Base-by-base conservation (phyloP, 1,284 basidiomycete genomes). In the Chalciporus sp. region DNA sequence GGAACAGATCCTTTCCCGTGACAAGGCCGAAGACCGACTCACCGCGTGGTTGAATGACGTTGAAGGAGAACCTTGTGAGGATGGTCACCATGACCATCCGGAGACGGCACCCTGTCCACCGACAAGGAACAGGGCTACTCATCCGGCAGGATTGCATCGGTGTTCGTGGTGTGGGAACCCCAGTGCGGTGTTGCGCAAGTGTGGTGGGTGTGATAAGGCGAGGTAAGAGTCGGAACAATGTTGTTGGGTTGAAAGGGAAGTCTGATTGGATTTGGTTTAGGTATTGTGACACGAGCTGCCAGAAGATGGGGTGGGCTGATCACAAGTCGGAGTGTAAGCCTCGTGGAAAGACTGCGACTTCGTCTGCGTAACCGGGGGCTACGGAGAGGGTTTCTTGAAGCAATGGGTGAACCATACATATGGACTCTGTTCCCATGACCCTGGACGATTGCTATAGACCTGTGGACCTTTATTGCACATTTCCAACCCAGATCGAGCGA, bases 91-190 rank as follows among this genome's bases (percentile, higher is more conserved):
- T 29, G 68, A 69, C 9, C 53, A 48, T 1, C 58, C 58, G 35
- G 46, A 52, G 51, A 53, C 57, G 47, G 66, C 68, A 42, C n/a
- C 6, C 2, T n/a, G 35, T 59, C 65, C 14, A 72, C 72, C 33
- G 65, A 70, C 6, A 72, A 65, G 56, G 65, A 77, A 53, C 74
- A 47, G 11, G 10, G 20, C 71, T 31, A 67, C 65, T 12, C 76
- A 76, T 50, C 65, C 70, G 19, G 72, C 80, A n/a, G 67, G 61
- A 44, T 61, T 84, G 16, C 82, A 82, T 63, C 65, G 75, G 16
- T 83, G 81, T 58, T 80, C 80, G n/a, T 79, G 74, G 72, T 84
- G 82, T 59, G 74, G 78, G 2, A 83, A 82, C 55, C 80, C 80
- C 3, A 81, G 79, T 40, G 81, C 80, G 4, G 72, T 71, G 7